Conservation (phyloP, 2,329 filamentous ascomycete species). For the Rhinocladiella similis region DNA sequence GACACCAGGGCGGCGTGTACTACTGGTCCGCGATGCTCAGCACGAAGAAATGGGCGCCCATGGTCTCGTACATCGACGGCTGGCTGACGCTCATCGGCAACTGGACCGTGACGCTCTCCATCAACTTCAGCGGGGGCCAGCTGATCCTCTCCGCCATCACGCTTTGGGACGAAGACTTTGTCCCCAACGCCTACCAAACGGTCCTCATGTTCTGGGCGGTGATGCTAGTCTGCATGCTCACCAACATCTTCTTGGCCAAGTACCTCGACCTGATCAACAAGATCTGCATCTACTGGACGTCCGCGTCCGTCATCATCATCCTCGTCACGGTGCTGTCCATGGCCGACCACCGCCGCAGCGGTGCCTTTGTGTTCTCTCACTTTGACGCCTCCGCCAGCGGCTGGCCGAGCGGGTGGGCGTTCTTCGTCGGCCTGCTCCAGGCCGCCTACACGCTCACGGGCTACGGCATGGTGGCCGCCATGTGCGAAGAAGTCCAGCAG, state of each 20-base stretch:
- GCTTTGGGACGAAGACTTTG: conserved; percentile 69
- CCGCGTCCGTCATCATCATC: conserved; percentile 54
- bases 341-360: conserved; percentile 50
- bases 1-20: conserved; percentile 60
- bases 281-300: conserved; percentile 72
- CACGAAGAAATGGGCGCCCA: conserved; percentile 64
- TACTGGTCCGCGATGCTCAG: conserved; percentile 71
- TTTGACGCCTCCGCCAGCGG: conserved; percentile 49
- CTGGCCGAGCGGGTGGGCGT: conserved; percentile 64
- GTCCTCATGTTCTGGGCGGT: conserved; percentile 72
- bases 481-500: conserved; percentile 51
- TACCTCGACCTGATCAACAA: conserved; percentile 70
- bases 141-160: conserved; percentile 67
- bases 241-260: conserved; percentile 65
- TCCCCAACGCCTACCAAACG: conserved; percentile 68
- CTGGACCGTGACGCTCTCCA: conserved; percentile 64
- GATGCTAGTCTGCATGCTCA: conserved; percentile 62
- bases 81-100: conserved; percentile 74
- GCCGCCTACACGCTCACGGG: conserved; percentile 47
- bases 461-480: conserved; percentile 64
- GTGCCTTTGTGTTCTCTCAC: conserved; percentile 56
- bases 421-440: conserved; percentile 53
- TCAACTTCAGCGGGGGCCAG: conserved; percentile 73
- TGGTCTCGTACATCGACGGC: conserved; percentile 69
- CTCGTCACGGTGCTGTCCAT: conserved; percentile 49